phyloP scores from a whole-genome alignment of 1,284 basidiomycete species.

The Rhodotorula sp. region DNA sequence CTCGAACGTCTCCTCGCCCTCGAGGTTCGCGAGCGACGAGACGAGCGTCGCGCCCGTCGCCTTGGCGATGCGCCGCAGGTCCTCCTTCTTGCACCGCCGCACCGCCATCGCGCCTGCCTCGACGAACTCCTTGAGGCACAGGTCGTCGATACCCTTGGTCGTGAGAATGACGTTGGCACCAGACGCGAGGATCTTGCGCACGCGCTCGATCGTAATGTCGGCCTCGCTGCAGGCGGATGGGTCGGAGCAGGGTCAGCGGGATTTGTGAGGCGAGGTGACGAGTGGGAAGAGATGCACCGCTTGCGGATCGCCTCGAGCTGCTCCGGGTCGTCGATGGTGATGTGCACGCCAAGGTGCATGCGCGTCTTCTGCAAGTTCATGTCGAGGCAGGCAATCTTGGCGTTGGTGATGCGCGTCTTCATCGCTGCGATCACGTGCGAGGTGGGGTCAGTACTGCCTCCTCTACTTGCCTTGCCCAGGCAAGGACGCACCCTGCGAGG shows the following conservation, averaged over 20 bases:
- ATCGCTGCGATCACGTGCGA: conserved; percentile 65
- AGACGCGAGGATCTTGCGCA: conserved; percentile 91
- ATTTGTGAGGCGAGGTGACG: no score
- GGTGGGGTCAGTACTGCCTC: neutral
- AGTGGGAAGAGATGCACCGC: conserved; percentile 60
- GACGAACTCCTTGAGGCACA: conserved; percentile 98
- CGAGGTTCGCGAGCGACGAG: conserved; percentile 90
- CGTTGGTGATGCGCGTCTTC: conserved; percentile 90
- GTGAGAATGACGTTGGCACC: conserved; percentile 98
- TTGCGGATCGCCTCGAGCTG: conserved; percentile 96
- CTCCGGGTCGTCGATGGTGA: conserved; percentile 94
- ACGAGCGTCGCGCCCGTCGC: conserved; percentile 94
- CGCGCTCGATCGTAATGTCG: conserved; percentile 93
- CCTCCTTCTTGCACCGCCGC: conserved; percentile 95
- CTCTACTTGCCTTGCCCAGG: no score
- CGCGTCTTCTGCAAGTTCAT: conserved; percentile 97
- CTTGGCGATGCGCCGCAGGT: conserved; percentile 93
- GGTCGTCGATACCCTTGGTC: conserved; percentile 98
- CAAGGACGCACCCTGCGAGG: conserved; percentile 86
- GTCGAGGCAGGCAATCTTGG: conserved; percentile 98
- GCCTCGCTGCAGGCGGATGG: conserved; percentile 68
- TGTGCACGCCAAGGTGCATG: conserved; percentile 98
- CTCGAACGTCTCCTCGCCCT: conserved; percentile 98
- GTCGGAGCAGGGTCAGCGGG: neutral
- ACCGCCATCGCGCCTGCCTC: conserved; percentile 99